Evolutionary conservation across 257 asterid species (phyloP).

Genomic region (Pogostemon cablin): DNA sequence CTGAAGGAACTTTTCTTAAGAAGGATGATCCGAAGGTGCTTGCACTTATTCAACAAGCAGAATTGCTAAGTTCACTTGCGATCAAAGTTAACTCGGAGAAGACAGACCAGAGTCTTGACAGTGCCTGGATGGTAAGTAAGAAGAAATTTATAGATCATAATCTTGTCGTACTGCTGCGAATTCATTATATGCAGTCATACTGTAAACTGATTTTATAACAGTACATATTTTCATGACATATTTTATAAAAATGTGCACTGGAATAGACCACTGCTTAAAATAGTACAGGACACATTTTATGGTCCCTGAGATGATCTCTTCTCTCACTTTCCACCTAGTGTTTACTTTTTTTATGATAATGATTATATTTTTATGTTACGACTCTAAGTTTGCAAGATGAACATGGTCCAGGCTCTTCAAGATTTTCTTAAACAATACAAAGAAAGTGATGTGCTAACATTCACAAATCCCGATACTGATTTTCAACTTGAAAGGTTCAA

Average conservation of each 20-base stretch:
- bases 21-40: constrained; percentile 88
- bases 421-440: constrained; percentile 74
- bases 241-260: constrained; percentile 4
- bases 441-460: constrained; percentile 53
- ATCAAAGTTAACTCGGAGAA: constrained; percentile 76
- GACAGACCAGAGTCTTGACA: constrained; percentile 80
- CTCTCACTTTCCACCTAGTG: constrained; percentile 16
- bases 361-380: constrained; percentile 24
- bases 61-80: constrained; percentile 90
- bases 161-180: background rate
- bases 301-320: constrained; percentile 10
- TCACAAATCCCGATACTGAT: constrained; percentile 50
- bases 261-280: constrained; percentile 19
- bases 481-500: constrained; percentile 64
- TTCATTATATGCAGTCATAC: background rate
- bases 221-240: background rate
- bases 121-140: constrained; percentile 78
- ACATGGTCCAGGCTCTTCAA: constrained; percentile 66
- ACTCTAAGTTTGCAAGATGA: constrained; percentile 27
- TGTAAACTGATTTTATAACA: background rate
- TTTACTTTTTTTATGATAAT: constrained; percentile 12
- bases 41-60: constrained; percentile 94
- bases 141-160: constrained; percentile 13
- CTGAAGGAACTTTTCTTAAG: constrained; percentile 67
- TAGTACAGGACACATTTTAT: background rate